Evolutionary conservation across 1,139 yeast species (phyloP), one percentile per base, ranked within the genome.

Genomic region (Kodamaea suecica): DNA sequence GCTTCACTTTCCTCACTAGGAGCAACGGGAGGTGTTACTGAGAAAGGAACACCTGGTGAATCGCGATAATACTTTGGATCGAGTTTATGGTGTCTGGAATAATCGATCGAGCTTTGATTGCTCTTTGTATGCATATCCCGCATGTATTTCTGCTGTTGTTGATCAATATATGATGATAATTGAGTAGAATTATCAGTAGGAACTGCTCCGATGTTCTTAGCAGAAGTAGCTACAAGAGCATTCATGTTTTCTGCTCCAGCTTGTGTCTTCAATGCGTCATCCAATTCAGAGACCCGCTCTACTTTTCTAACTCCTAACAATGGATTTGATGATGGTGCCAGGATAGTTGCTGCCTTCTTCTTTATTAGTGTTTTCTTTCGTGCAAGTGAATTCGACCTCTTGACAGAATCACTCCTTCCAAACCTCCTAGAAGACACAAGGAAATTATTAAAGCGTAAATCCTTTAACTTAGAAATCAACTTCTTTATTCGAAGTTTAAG

Each of bases 251-350:
- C 53, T 4, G 61, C 63, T 3, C 66, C 67, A 3, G 67, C 67
- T 33, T 47, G 39, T 19, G 38, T 48, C 36, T 61, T 61, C 40
- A 60, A 45, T 5, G 39, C 41, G 33, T 57, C 61, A 34, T 61
- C 59, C 37, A 63, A 49, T 3, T 37, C 39, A 10, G 34, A 27
- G 1, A 59, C 61, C 26, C 41, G 47, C 28, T 43, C 40, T 8
- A 48, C 59, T 3, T 41, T 41, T 3, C 39, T 39, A 7, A 34
- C 27, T 2, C 69, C 68, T 37, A 64, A 53, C 3, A 44, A 29
- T 1, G 68, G 68, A 36, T 65, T 65, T 21, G 42, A 50, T 2
- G 42, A 29, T 1, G 65, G 65, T 1, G 58, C 55, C 6, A 62
- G 57, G 10, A 59, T 59, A 13, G 36, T 29, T 10, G 38, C 17